Conservation (phyloP, 768 basidiomycete species). For the Exidia glandulosa region DNA sequence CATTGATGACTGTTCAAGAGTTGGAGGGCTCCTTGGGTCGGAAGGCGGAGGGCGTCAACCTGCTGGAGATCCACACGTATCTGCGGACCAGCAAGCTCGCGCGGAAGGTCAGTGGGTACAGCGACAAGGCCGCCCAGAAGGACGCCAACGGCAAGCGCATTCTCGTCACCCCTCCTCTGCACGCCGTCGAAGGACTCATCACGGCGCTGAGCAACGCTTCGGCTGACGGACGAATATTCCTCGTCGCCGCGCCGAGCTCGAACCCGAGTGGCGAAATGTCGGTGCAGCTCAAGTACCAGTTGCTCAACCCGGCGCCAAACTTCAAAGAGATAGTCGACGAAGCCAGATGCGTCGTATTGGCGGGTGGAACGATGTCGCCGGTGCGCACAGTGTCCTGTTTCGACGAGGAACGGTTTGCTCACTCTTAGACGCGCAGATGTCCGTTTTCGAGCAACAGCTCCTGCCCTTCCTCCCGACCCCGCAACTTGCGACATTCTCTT, state of each 20-base stretch:
- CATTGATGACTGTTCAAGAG: conserved; percentile 55
- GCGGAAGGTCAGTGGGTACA: conserved; percentile 72
- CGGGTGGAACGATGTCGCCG: conserved; percentile 99
- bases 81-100: conserved; percentile 68
- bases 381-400: conserved; percentile 28
- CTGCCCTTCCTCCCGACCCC: conserved; percentile 54
- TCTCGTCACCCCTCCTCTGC: conserved; percentile 59
- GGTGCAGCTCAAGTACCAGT: conserved; percentile 77
- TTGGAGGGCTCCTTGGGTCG: conserved; percentile 56
- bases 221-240: conserved; percentile 45
- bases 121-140: conserved; percentile 45
- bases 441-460: conserved; percentile 75
- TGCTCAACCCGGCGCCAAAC: conserved; percentile 80
- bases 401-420: neutral
- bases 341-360: conserved; percentile 78
- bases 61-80: conserved; percentile 74
- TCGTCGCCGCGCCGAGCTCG: neutral
- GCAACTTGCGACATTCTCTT: conserved; percentile 71
- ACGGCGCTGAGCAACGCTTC: conserved; percentile 60
- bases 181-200: conserved; percentile 68
- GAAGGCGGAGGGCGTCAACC: conserved; percentile 64
- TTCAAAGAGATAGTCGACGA: conserved; percentile 76
- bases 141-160: conserved; percentile 17
- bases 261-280: conserved; percentile 19
- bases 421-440: conserved; percentile 46